Conservation (phyloP, 345 rosid genomes). For the Hypericum androsaemum region DNA sequence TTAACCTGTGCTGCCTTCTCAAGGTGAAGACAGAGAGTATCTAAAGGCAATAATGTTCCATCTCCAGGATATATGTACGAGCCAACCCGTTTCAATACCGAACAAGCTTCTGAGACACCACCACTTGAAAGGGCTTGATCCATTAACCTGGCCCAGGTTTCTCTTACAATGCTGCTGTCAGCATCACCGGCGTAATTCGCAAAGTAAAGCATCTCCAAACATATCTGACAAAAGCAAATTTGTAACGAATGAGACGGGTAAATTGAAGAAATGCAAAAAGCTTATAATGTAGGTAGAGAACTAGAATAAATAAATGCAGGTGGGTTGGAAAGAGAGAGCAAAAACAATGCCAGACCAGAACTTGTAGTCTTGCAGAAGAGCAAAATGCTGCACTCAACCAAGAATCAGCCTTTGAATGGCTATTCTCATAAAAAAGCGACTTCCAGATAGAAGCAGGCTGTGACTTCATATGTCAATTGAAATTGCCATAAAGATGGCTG, state of each 20-base stretch:
- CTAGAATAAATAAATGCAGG: too few relatives aligned
- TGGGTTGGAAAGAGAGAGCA: too few relatives aligned
- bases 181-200: constrained; percentile 89
- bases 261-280: background rate
- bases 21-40: constrained; percentile 80
- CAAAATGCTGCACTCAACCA: too few relatives aligned
- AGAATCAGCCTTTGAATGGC: too few relatives aligned
- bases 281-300: too few relatives aligned
- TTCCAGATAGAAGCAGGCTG: too few relatives aligned
- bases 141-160: constrained; percentile 90
- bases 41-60: constrained; percentile 81
- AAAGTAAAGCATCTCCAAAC: constrained; percentile 89
- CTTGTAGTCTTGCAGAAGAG: too few relatives aligned
- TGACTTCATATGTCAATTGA: too few relatives aligned
- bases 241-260: constrained; percentile 5
- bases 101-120: constrained; percentile 94
- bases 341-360: too few relatives aligned
- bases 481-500: too few relatives aligned
- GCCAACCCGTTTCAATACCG: constrained; percentile 81
- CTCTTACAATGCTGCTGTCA: constrained; percentile 83
- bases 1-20: constrained; percentile 89
- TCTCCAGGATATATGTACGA: constrained; percentile 84
- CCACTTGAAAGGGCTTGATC: constrained; percentile 87
- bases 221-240: constrained; percentile 34
- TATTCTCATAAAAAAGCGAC: too few relatives aligned